phyloP scores from a whole-genome alignment of 2,329 filamentous ascomycete species.

The Cercospora canescens region DNA sequence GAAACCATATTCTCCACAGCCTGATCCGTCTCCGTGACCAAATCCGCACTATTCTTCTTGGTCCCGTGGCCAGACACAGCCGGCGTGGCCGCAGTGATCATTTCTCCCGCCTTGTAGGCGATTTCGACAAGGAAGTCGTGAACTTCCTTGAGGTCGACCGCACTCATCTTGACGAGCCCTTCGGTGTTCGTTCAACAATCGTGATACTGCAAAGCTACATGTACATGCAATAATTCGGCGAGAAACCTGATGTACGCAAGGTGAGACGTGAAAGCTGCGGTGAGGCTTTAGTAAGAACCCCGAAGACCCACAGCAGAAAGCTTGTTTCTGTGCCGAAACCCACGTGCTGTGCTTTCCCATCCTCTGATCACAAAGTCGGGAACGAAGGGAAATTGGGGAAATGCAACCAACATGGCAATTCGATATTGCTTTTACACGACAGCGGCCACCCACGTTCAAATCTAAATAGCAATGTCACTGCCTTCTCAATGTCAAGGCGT shows the following conservation, averaged over 20 bases:
- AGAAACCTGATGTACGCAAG: neutral
- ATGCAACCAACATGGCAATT: neutral
- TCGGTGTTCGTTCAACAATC: too few relatives aligned
- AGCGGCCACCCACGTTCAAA: neutral
- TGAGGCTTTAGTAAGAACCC: neutral
- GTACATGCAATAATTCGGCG: neutral
- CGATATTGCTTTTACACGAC: constrained; percentile 3
- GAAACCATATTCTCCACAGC: constrained; percentile 62
- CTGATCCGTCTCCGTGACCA: constrained; percentile 64
- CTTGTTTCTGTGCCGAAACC: neutral
- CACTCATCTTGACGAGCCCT: constrained; percentile 16
- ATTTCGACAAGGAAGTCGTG: constrained; percentile 50
- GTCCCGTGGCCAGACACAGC: constrained; percentile 42
- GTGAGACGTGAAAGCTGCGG: neutral
- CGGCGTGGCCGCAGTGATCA: constrained; percentile 48
- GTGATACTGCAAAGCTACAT: neutral
- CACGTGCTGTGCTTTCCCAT: neutral
- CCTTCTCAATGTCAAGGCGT: neutral
- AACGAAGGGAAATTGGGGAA: too few relatives aligned
- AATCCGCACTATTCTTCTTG: constrained; percentile 59
- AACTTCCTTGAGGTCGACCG: constrained; percentile 47
- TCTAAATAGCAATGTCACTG: neutral
- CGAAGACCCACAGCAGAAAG: neutral
- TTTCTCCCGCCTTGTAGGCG: constrained; percentile 47
- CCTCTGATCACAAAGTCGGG: neutral